Evolutionary conservation across 176 grass and related monocot genomes (phyloP), one percentile per base, ranked within the genome.

Genomic region (Hordeum marinum): DNA sequence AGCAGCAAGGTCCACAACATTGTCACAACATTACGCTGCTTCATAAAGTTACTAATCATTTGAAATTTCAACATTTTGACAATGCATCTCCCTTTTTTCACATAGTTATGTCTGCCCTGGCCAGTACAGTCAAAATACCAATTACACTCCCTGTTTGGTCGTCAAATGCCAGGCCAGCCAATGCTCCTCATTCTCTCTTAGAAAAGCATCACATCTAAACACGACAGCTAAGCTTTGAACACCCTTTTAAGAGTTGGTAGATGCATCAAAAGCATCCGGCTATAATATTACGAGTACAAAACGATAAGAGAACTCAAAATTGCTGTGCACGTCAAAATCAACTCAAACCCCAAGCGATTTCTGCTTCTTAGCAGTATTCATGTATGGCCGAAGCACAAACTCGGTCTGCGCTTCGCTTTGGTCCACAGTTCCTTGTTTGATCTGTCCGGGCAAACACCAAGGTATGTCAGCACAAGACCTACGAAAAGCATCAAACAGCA

Each of bases 301-400:
- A 20, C 34, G 29, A 29, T 1, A 29, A 29, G 29, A 35, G 35
- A 80, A 77, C 17, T 13, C n/a, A 75, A 75, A 70, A 55, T 20
- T 55, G 25, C 10, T 83, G 43, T n/a, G 18, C 61, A 50, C 4
- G 35, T 2, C 25, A 55, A 31, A 57, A 37, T 45, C 8, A 58
- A 40, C 29, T 90, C 75, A 99, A 64, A 80, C 91, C 17, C 93
- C 93, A 82, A 99, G 90, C 39, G 86, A 55, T 11, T 92, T 90
- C 50, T 85, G 90, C 78, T 96, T 99, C 84, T 94, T 99, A 7
- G 91, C 79, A 2, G 93, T 91, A 36, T 96, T 99, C 37, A 94
- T 94, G 82, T 92, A 99, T 0, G 91, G 94, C 55, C 88, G 82
- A 21, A 89, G 87, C 21, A 90, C 86, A 83, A 55, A 99, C 76